Evolutionary conservation across 1,139 yeast species (phyloP).

Genomic region (Yamadazyma atlantica): DNA sequence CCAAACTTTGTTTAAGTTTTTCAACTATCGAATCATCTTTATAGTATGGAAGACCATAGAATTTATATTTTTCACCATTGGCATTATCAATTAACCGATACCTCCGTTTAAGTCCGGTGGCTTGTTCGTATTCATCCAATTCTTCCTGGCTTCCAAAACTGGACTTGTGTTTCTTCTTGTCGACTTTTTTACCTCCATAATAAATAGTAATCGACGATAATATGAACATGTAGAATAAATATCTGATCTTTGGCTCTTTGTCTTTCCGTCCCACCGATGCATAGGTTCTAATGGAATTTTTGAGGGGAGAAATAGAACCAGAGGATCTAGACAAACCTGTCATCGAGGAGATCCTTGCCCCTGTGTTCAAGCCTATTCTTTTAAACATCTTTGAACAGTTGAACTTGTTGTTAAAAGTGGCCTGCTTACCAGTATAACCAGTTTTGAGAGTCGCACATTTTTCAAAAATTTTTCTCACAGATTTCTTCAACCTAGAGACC

Average conservation of each 20-base stretch:
- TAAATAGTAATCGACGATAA: constrained; percentile 54
- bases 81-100: constrained; percentile 38
- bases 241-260: constrained; percentile 44
- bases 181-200: constrained; percentile 52
- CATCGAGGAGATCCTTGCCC: neutral
- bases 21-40: constrained; percentile 21
- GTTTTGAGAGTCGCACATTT: neutral
- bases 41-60: constrained; percentile 47
- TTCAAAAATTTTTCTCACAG: constrained; percentile 1
- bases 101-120: constrained; percentile 57
- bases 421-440: no score
- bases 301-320: neutral
- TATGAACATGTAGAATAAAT: constrained; percentile 49
- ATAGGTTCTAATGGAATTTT: neutral
- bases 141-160: constrained; percentile 58
- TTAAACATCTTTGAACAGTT: neutral
- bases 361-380: neutral
- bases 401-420: neutral
- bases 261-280: constrained; percentile 10
- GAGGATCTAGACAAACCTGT: no score
- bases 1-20: constrained; percentile 20
- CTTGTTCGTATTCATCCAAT: constrained; percentile 49
- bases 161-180: constrained; percentile 50
- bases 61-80: constrained; percentile 30
- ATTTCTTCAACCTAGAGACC: no score